Conservation (phyloP, 257 asterid species). For the Vinca minor region DNA sequence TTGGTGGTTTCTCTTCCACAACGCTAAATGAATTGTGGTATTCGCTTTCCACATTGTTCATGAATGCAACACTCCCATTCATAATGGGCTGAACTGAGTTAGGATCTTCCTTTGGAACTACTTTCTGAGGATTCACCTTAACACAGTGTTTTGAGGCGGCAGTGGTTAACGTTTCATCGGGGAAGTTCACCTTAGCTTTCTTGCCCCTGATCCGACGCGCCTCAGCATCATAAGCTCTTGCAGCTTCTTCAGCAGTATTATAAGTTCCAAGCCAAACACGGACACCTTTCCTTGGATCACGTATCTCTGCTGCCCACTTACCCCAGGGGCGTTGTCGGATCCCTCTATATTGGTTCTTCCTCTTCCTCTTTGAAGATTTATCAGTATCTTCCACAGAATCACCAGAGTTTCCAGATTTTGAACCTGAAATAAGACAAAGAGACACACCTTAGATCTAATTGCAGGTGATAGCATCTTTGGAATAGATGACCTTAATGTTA, state of each 20-base stretch:
- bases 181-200: constrained; percentile 93
- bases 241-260: constrained; percentile 98
- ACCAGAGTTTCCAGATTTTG: constrained; percentile 25
- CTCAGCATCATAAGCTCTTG: constrained; percentile 86
- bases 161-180: constrained; percentile 44
- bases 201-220: constrained; percentile 90
- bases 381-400: constrained; percentile 55
- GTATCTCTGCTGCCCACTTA: constrained; percentile 99
- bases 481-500: not conserved
- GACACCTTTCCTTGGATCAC: constrained; percentile 93
- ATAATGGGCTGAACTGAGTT: constrained; percentile 9
- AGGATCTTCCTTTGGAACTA: constrained; percentile 15
- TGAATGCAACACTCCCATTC: constrained; percentile 10
- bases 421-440: constrained; percentile 22
- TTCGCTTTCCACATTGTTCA: constrained; percentile 11
- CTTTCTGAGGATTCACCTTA: constrained; percentile 29
- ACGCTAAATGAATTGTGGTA: constrained; percentile 30
- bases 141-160: constrained; percentile 32
- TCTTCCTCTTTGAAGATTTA: constrained; percentile 69
- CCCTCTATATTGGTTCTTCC: constrained; percentile 93
- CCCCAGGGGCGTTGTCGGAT: constrained; percentile 99
- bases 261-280: constrained; percentile 98
- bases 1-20: constrained; percentile 62
- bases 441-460: not conserved
- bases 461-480: not conserved